These are phyloP conservation scores for Corylus avellana DNA, from an alignment of 306 rosid species.

Conservation along the genomic window DNA sequence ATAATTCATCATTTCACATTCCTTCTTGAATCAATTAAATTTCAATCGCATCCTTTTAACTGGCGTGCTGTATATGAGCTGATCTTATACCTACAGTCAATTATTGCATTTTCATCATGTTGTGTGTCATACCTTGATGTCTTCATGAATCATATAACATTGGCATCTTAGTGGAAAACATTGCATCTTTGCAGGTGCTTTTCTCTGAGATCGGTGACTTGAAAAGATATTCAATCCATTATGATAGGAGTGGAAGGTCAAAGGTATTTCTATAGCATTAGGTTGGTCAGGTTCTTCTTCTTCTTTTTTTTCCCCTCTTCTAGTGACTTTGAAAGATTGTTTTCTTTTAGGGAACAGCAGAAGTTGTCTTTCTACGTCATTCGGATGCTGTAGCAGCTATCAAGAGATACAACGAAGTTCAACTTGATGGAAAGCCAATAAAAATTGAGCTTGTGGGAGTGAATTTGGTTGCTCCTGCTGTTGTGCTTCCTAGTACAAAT, in stretches of 20 bases:
- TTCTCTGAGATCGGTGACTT: constrained; percentile 61
- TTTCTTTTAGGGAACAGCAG: constrained; percentile 60
- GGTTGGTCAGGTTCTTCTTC: background rate
- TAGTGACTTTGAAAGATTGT: constrained; percentile 3
- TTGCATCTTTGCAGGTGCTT: constrained; percentile 43
- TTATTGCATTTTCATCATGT: background rate
- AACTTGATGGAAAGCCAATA: constrained; percentile 61
- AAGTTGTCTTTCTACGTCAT: constrained; percentile 47
- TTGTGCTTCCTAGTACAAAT: constrained; percentile 15
- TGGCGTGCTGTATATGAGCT: background rate
- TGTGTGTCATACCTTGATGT: background rate
- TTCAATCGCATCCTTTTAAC: background rate
- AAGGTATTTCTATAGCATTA: constrained; percentile 32
- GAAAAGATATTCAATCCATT: constrained; percentile 49
- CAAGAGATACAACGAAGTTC: constrained; percentile 50
- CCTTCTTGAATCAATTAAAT: background rate
- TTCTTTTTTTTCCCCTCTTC: background rate
- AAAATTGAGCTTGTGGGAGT: constrained; percentile 62
- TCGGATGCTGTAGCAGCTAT: constrained; percentile 63
- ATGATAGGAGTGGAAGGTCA: constrained; percentile 64
- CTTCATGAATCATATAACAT: constrained; percentile 5
- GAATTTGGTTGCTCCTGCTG: constrained; percentile 23
- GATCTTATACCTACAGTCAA: background rate
- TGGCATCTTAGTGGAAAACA: constrained; percentile 15
- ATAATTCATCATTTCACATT: background rate